Evolutionary conservation across 495 filamentous ascomycete genomes (phyloP).

Genomic region (Usnea hakonensis): DNA sequence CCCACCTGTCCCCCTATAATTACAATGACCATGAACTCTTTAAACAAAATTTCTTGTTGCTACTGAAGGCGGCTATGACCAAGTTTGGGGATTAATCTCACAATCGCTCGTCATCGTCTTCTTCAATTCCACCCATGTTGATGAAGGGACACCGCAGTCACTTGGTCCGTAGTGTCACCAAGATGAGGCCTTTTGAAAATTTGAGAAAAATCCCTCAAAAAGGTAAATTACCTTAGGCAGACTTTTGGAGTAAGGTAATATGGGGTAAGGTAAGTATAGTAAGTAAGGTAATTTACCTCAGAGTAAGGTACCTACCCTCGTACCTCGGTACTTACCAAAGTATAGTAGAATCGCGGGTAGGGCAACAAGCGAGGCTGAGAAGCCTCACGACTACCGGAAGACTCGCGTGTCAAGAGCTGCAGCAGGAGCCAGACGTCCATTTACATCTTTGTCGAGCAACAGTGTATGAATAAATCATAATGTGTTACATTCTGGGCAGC

Average conservation of each 20-base stretch:
- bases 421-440: not conserved
- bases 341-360: conserved; percentile 11
- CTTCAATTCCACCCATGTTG: not conserved
- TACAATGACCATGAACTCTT: not conserved
- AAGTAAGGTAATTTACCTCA: too few species aligned
- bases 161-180: too few species aligned
- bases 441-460: not conserved
- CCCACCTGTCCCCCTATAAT: not conserved
- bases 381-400: not conserved
- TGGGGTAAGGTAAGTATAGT: too few species aligned
- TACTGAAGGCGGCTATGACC: not conserved
- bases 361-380: not conserved
- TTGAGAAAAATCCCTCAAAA: too few species aligned
- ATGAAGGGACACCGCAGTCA: not conserved
- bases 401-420: not conserved
- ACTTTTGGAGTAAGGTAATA: too few species aligned
- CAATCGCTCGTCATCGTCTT: conserved; percentile 15
- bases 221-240: too few species aligned
- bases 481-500: not conserved
- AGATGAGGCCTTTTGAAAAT: too few species aligned
- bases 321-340: too few species aligned
- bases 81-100: not conserved
- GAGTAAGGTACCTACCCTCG: too few species aligned
- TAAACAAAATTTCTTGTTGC: not conserved
- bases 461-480: not conserved